Base-by-base conservation (phyloP, 1,284 basidiomycete genomes). In the Pseudozyma tsukubaensis region DNA sequence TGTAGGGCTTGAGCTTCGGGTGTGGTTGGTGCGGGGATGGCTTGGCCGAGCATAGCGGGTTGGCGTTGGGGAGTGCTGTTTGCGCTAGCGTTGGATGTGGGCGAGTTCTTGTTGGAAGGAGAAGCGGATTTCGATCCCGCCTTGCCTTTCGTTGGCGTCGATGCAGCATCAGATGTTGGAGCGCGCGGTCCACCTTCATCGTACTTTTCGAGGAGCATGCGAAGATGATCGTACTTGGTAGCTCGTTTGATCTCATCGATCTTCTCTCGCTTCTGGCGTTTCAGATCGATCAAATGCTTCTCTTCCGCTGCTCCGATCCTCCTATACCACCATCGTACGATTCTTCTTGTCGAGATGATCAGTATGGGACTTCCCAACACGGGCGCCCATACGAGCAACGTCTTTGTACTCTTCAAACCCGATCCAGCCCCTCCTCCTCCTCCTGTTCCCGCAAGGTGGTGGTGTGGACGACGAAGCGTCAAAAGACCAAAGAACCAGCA, bases 241-340 rank as follows among this genome's bases (percentile, higher is more conserved):
- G 93, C 94, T 86, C 94, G 92, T 88, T 99, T 99, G 78, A 99
- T 92, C 81, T 97, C 95, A 76, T 97, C 95, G 34, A 99, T 89
- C 83, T 94, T 95, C 42, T 89, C 89, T 39, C 92, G 90, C 77
- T 95, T 94, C 80, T 92, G 88, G 80, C 91, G 91, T 75, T 92
- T 88, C 12, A 97, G 87, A 0, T 87, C 84, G 65, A 91, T 90
- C 16, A 99, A 87, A 12, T 91, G 90, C 80, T 90, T 92, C 84
- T 98, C 95, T 49, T 98, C 95, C 1, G 89, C 89, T 61, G 91
- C 90, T 2, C 92, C 92, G 81, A 92, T 93, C 55, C 92, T 88
- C 11, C 88, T 89, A 81, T 95, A 99, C 91, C 92, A 94, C 77
- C 92, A 88, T 77, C 93, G 91, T 48, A 96, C 90, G 51, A 96